phyloP scores from a whole-genome alignment of 768 basidiomycete genomes.

The Basidioascus undulatus region DNA sequence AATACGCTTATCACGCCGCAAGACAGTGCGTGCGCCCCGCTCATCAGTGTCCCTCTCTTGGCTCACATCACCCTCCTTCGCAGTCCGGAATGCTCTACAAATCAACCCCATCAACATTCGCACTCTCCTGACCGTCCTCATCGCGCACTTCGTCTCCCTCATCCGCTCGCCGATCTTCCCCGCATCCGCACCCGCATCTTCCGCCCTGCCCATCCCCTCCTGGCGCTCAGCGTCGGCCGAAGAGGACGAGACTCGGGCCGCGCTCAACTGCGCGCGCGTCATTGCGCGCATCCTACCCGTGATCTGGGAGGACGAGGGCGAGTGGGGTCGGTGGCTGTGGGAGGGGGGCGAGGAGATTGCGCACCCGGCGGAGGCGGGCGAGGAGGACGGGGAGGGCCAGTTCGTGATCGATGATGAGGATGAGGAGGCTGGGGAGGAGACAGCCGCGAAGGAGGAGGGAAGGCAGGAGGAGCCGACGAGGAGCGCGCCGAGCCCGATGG shows the following conservation, averaged over 20 bases:
- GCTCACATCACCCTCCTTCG: too few species aligned
- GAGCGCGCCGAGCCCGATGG: slow-evolving; percentile 51
- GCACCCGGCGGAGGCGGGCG: slow-evolving; percentile 8
- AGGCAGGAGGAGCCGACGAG: slow-evolving; percentile 5
- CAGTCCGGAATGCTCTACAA: too few species aligned
- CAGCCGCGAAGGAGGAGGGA: neutral
- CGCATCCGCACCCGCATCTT: too few species aligned
- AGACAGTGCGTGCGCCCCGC: too few species aligned
- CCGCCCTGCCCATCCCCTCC: too few species aligned
- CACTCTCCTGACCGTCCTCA: too few species aligned
- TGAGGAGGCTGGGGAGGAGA: slow-evolving; percentile 18
- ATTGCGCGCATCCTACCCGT: slow-evolving; percentile 72
- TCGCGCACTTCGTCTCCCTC: too few species aligned
- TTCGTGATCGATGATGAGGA: slow-evolving; percentile 82
- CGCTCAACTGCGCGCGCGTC: slow-evolving; percentile 73
- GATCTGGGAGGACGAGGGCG: slow-evolving; percentile 45
- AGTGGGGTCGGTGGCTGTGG: slow-evolving; percentile 15
- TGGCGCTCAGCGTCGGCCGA: too few species aligned
- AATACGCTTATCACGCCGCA: too few species aligned
- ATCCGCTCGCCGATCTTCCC: too few species aligned
- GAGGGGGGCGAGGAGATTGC: slow-evolving; percentile 8
- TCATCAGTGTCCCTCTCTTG: too few species aligned
- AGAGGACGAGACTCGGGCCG: slow-evolving; percentile 51
- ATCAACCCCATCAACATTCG: too few species aligned
- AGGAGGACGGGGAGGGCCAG: slow-evolving; percentile 20